Base-by-base conservation (phyloP, 371 early-diverging fungal genomes). In the Choanephora cucurbitarum region DNA sequence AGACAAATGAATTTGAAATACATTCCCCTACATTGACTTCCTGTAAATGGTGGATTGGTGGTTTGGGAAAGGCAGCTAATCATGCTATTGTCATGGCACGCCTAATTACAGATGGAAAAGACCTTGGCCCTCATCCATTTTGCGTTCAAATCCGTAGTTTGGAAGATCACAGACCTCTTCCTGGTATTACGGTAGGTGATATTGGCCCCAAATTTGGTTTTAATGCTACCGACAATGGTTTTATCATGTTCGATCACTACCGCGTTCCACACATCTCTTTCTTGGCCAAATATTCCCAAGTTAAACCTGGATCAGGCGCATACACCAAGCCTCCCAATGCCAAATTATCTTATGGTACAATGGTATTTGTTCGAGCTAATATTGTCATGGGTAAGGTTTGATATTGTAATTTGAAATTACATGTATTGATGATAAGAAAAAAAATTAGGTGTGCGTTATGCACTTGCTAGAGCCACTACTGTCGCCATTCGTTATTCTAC, bases 41-140 rank as follows among this genome's bases (percentile, higher is more conserved):
- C 14, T 72, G 78, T 42, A 96, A 96, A 64, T 95, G 91, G 86
- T 96, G 96, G 96, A 88, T 91, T 41, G 96, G 96, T 44, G 89
- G 91, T 40, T 69, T 83, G 22, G 86, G 82, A 45, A 80, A 80
- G 44, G 70, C 71, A 15, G 80, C 84, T 8, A 96, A 89, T 42
- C 93, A 94, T 70, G 90, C 91, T 14, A 81, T 90, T 57, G 92
- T 96, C 10, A 90, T 91, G 82, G 96, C 95, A 17, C 86, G 88
- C 53, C 68, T 96, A 43, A 80, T 91, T 32, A 83, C 92, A 45
- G 77, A 86, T 31, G 92, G 89, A 45, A 89, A 90, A 55, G 78
- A 83, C 59, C 83, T 84, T 67, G 97, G 96, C 14, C 84, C 90
- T 4, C 91, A 93, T 65, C 88, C 90, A 6, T 91, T 96, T 67